These are phyloP conservation scores for Mycena haematopus DNA, from an alignment of 768 basidiomycete genomes.

Conservation along the genomic window DNA sequence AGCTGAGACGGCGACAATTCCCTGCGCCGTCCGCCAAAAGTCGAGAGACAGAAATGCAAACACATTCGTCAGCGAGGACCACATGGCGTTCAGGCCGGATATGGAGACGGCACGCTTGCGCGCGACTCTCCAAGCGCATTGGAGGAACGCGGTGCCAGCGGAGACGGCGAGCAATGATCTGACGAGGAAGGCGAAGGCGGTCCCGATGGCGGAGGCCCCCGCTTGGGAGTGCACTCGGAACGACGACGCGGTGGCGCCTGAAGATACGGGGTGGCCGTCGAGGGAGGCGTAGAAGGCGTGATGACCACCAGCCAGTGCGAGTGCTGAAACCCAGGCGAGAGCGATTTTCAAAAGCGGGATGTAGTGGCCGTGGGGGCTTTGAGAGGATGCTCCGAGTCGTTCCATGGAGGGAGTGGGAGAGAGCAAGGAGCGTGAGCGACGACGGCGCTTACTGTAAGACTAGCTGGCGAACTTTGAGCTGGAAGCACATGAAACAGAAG, in stretches of 20 bases:
- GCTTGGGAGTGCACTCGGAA: constrained; percentile 10
- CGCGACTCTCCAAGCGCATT: constrained; percentile 12
- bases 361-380: constrained; percentile 3
- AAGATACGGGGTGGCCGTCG: constrained; percentile 1
- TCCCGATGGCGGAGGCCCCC: constrained; percentile 14
- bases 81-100: constrained; percentile 12
- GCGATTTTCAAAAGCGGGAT: constrained; percentile 5
- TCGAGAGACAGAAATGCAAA: constrained; percentile 13
- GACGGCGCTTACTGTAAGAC: no score
- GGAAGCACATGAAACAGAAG: no score
- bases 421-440: background rate
- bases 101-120: background rate
- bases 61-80: background rate
- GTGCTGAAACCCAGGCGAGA: constrained; percentile 9
- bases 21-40: constrained; percentile 8
- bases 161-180: background rate
- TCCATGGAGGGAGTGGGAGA: constrained; percentile 3
- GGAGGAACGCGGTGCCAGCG: constrained; percentile 15
- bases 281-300: constrained; percentile 11
- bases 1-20: background rate
- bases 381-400: background rate
- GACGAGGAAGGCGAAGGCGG: constrained; percentile 10
- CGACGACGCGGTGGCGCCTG: constrained; percentile 1
- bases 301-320: constrained; percentile 5
- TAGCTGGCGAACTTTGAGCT: no score